Evolutionary conservation across 768 basidiomycete species (phyloP).

Genomic region (Trametes punicea): DNA sequence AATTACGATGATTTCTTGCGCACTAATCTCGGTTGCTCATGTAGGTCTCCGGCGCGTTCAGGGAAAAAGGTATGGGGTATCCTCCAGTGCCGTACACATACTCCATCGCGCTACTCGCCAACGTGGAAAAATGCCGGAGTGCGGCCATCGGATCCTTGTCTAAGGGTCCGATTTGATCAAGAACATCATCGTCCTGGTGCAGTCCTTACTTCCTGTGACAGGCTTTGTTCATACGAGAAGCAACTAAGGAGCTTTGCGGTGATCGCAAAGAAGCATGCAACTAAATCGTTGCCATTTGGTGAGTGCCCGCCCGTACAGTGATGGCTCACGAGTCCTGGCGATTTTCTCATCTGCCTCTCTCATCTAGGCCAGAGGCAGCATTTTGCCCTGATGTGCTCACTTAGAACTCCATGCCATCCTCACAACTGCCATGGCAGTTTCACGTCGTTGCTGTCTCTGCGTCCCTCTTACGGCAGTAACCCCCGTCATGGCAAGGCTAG

Average conservation of each 20-base stretch:
- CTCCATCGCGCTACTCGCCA: background rate
- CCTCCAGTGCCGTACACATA: background rate
- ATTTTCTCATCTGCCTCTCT: too few species aligned
- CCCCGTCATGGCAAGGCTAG: too few species aligned
- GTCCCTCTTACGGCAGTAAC: too few species aligned
- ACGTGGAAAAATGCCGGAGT: constrained; percentile 17
- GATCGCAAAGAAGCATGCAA: background rate
- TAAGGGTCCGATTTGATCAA: background rate
- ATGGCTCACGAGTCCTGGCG: too few species aligned
- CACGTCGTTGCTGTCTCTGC: too few species aligned
- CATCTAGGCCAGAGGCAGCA: too few species aligned
- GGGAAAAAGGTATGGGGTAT: background rate
- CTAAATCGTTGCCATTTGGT: too few species aligned
- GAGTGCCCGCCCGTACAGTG: too few species aligned
- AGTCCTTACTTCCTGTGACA: background rate
- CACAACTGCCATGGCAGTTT: too few species aligned
- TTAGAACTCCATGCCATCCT: too few species aligned
- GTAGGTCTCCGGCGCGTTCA: background rate
- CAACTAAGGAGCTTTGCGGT: background rate
- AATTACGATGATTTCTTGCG: constrained; percentile 1
- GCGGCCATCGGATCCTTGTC: constrained; percentile 19
- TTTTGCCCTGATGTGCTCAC: too few species aligned
- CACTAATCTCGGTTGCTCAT: constrained; percentile 7
- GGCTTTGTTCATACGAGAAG: background rate
- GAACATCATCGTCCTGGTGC: background rate